These are phyloP conservation scores for Simplicillium sp. DNA, from an alignment of 2,329 filamentous ascomycete species.

Conservation along the genomic window DNA sequence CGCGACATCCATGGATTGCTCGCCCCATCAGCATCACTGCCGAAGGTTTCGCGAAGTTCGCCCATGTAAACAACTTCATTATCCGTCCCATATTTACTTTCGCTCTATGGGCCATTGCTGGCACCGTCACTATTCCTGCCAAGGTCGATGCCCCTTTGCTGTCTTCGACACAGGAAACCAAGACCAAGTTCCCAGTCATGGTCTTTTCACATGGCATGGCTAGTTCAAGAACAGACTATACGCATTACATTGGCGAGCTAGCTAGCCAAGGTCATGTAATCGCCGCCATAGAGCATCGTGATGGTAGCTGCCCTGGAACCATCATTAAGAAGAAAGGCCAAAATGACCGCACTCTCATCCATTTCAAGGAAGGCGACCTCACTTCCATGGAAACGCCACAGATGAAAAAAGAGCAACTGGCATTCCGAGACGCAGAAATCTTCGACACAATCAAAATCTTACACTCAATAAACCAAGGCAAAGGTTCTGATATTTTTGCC, in stretches of 20 bases:
- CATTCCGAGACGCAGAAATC: constrained; percentile 41
- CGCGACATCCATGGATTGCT: constrained; percentile 34
- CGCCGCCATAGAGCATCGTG: constrained; percentile 41
- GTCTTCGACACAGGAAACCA: constrained; percentile 6
- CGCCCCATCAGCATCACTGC: constrained; percentile 33
- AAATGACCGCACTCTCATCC: constrained; percentile 19
- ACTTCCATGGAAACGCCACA: constrained; percentile 22
- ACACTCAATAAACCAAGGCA: constrained; percentile 26
- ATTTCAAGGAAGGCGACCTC: constrained; percentile 25
- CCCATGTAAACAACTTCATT: constrained; percentile 31
- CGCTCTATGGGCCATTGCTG: constrained; percentile 30
- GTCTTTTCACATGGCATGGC: constrained; percentile 44
- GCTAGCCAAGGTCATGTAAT: constrained; percentile 39
- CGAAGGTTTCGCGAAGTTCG: constrained; percentile 35
- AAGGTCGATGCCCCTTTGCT: constrained; percentile 34
- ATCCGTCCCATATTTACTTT: constrained; percentile 31
- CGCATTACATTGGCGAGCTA: constrained; percentile 38
- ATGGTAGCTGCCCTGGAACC: constrained; percentile 39
- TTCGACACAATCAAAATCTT: constrained; percentile 32
- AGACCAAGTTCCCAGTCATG: constrained; percentile 29
- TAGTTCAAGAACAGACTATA: constrained; percentile 40
- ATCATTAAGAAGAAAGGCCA: constrained; percentile 22
- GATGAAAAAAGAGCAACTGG: constrained; percentile 36
- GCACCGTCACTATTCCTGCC: constrained; percentile 35
- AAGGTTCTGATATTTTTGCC: constrained; percentile 21